Conservation (phyloP, 768 basidiomycete genomes). For the Boletales sp. region DNA sequence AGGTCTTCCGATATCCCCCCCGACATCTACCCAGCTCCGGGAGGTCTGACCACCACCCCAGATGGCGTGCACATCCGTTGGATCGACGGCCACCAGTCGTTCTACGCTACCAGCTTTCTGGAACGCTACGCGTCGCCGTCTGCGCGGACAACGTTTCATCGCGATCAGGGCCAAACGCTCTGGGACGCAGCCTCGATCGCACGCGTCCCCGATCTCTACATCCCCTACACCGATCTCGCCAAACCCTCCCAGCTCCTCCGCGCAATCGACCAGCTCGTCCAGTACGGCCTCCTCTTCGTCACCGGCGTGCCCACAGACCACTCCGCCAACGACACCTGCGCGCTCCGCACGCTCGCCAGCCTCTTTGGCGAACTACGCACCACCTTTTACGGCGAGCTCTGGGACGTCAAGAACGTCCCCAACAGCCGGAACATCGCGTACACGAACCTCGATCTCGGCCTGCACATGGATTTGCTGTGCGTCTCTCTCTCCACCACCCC, state of each 20-base stretch:
- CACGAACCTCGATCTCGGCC: conserved; percentile 81
- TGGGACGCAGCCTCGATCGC: conserved; percentile 48
- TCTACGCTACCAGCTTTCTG: conserved; percentile 49
- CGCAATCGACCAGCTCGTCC: conserved; percentile 67
- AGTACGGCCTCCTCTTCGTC: conserved; percentile 72
- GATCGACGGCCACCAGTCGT: conserved; percentile 58
- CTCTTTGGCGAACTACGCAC: conserved; percentile 72
- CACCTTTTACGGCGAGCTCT: conserved; percentile 88
- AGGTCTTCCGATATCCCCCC: conserved; percentile 60
- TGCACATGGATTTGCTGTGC: conserved; percentile 91
- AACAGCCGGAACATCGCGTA: conserved; percentile 91
- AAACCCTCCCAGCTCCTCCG: conserved; percentile 44
- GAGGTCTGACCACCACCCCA: conserved; percentile 38
- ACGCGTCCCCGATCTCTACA: conserved; percentile 42
- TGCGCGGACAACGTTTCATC: conserved; percentile 41
- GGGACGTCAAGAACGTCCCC: conserved; percentile 78
- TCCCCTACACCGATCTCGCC: conserved; percentile 51
- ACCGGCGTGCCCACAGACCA: conserved; percentile 61
- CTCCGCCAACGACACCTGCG: conserved; percentile 60
- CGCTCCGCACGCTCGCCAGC: conserved; percentile 60
- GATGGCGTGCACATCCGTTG: conserved; percentile 53
- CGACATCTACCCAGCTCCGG: conserved; percentile 42
- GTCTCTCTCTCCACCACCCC: conserved; percentile 28
- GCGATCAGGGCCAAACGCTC: conserved; percentile 32
- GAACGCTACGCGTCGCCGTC: conserved; percentile 41